These are phyloP conservation scores for Taxillus chinensis DNA, from an alignment of 164 flowering plant genomes.

Conservation along the genomic window DNA sequence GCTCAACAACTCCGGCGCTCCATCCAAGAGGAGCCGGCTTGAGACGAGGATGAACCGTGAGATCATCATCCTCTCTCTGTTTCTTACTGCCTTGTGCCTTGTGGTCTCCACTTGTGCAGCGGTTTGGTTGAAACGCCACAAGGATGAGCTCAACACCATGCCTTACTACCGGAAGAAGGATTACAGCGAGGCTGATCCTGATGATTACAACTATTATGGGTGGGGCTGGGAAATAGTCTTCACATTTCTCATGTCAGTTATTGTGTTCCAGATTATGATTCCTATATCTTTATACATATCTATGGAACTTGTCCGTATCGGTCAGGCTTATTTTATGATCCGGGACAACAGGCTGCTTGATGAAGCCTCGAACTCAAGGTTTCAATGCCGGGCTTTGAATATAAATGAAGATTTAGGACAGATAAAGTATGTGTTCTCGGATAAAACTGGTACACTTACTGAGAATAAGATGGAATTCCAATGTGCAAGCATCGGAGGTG, in stretches of 20 bases:
- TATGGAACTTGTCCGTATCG: conserved; percentile 95
- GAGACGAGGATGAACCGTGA: conserved; percentile 88
- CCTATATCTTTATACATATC: conserved; percentile 97
- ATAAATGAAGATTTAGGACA: conserved; percentile 98
- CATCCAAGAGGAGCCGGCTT: conserved; percentile 86
- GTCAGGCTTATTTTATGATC: conserved; percentile 97
- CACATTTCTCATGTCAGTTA: conserved; percentile 83
- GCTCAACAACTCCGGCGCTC: conserved; percentile 96
- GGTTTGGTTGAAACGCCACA: conserved; percentile 65
- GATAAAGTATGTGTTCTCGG: conserved; percentile 85
- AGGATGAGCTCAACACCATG: conserved; percentile 44
- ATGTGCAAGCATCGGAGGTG: conserved; percentile 81
- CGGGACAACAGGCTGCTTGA: conserved; percentile 56
- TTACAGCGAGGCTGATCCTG: conserved; percentile 25
- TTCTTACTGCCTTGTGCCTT: conserved; percentile 57
- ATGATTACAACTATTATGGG: conserved; percentile 58
- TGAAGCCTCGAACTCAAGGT: conserved; percentile 61
- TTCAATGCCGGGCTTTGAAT: conserved; percentile 93
- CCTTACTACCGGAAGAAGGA: conserved; percentile 62
- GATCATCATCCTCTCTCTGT: conserved; percentile 62
- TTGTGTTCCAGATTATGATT: conserved; percentile 95
- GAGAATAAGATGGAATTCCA: conserved; percentile 99
- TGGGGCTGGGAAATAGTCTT: conserved; percentile 76
- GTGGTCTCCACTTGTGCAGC: conserved; percentile 59
- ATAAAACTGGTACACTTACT: conserved; percentile 95